Conservation (phyloP, 805 yeast genomes). For the Candida easanensis region DNA sequence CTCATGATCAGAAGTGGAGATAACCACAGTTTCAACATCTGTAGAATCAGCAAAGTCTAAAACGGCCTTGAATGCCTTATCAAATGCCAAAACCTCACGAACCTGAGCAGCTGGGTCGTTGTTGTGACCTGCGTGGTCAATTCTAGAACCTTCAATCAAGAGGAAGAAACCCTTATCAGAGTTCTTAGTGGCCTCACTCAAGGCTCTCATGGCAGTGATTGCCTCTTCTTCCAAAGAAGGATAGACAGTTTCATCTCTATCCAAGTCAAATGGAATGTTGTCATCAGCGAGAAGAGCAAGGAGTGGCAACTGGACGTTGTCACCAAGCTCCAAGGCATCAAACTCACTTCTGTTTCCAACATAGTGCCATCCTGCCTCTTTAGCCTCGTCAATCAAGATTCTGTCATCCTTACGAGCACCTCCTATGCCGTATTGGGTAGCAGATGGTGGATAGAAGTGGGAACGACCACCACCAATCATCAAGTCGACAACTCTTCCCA, state of each 20-base stretch:
- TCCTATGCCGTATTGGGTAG: conserved; percentile 28
- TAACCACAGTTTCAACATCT: conserved; percentile 72
- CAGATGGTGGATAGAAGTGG: conserved; percentile 60
- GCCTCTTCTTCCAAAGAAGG: conserved; percentile 85
- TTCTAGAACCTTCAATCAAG: conserved; percentile 86
- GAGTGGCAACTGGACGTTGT: conserved; percentile 69
- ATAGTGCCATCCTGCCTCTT: conserved; percentile 58
- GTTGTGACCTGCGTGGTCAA: conserved; percentile 93
- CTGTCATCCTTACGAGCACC: conserved; percentile 72
- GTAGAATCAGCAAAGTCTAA: conserved; percentile 62
- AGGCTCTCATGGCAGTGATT: conserved; percentile 65
- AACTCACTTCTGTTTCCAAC: conserved; percentile 59
- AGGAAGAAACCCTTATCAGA: conserved; percentile 84
- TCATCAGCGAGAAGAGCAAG: conserved; percentile 70
- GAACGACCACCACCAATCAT: conserved; percentile 92
- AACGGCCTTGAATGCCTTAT: conserved; percentile 75
- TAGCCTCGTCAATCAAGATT: conserved; percentile 65
- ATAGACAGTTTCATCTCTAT: conserved; percentile 54
- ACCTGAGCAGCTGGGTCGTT: conserved; percentile 96
- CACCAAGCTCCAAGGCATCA: conserved; percentile 53
- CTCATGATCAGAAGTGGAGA: conserved; percentile 91
- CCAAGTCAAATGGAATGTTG: conserved; percentile 85
- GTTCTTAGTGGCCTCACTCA: conserved; percentile 63
- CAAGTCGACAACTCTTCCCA: conserved; percentile 78
- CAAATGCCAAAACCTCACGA: conserved; percentile 84